phyloP scores from a whole-genome alignment of 371 early-diverging fungal species.

The Apophysomyces ossiformis region DNA sequence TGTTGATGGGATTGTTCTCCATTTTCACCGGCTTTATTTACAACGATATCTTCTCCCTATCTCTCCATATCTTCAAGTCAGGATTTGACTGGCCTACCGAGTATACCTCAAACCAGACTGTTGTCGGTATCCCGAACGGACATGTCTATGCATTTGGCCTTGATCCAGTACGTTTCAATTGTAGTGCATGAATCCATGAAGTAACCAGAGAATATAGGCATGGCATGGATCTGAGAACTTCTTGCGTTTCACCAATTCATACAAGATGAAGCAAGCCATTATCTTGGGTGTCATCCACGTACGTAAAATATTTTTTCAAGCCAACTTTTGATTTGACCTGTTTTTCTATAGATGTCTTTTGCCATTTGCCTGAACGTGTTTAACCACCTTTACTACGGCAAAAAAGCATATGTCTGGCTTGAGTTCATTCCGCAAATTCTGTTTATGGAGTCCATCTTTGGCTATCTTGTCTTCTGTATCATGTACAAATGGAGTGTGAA shows the following conservation, averaged over 20 bases:
- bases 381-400: slow-evolving; percentile 90
- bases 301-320: slow-evolving; percentile 19
- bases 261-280: slow-evolving; percentile 99
- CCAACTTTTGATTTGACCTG: neutral
- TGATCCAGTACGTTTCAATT: slow-evolving; percentile 65
- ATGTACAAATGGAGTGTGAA: slow-evolving; percentile 97
- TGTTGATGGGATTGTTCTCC: slow-evolving; percentile 97
- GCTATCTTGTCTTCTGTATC: slow-evolving; percentile 94
- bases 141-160: slow-evolving; percentile 76
- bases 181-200: no score
- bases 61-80: slow-evolving; percentile 77
- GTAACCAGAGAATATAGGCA: slow-evolving; percentile 43
- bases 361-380: slow-evolving; percentile 92
- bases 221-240: slow-evolving; percentile 97
- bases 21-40: slow-evolving; percentile 98
- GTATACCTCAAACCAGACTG: slow-evolving; percentile 47
- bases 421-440: slow-evolving; percentile 96
- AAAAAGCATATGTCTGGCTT: slow-evolving; percentile 80
- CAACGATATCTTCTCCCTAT: slow-evolving; percentile 96
- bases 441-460: slow-evolving; percentile 94
- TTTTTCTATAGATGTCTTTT: slow-evolving; percentile 80
- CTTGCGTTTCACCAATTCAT: slow-evolving; percentile 96
- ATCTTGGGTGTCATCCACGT: slow-evolving; percentile 97
- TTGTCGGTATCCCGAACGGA: slow-evolving; percentile 49
- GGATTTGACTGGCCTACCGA: slow-evolving; percentile 75